Conservation (phyloP, 441 rosid species). For the Populus hybrid region DNA sequence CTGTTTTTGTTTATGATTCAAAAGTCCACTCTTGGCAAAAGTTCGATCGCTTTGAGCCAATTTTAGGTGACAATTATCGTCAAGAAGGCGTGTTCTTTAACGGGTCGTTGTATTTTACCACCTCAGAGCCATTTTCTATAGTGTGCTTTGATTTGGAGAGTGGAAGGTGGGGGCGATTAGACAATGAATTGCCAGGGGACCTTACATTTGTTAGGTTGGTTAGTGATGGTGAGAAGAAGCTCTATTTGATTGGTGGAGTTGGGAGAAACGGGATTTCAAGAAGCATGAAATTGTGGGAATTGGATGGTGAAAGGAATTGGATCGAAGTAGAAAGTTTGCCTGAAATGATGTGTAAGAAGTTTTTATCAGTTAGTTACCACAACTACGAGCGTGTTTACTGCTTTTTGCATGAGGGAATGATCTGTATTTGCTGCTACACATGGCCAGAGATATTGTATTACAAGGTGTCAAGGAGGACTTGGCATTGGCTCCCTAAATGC, state of each 20-base stretch:
- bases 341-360: constrained; percentile 70
- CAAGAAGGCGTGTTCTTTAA: constrained; percentile 61
- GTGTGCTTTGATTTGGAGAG: constrained; percentile 42
- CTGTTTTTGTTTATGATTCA: constrained; percentile 60
- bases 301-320: constrained; percentile 44
- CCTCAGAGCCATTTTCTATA: constrained; percentile 60
- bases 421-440: constrained; percentile 79
- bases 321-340: constrained; percentile 59
- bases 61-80: constrained; percentile 38
- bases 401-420: constrained; percentile 76
- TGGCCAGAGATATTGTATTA: constrained; percentile 93
- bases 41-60: constrained; percentile 39
- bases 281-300: constrained; percentile 66
- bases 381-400: constrained; percentile 83
- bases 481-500: constrained; percentile 90
- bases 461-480: constrained; percentile 59
- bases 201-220: constrained; percentile 68
- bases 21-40: constrained; percentile 41
- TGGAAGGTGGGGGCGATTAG: constrained; percentile 41
- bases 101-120: constrained; percentile 53
- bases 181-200: constrained; percentile 39
- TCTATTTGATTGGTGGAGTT: constrained; percentile 77
- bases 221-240: constrained; percentile 38
- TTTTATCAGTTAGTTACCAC: constrained; percentile 84
- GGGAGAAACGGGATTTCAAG: constrained; percentile 82